Percentiles rank a stretch among this genome's conserved stretches.
Conservation (phyloP, 768 basidiomycete species). For the Psilocybe cubensis region DNA sequence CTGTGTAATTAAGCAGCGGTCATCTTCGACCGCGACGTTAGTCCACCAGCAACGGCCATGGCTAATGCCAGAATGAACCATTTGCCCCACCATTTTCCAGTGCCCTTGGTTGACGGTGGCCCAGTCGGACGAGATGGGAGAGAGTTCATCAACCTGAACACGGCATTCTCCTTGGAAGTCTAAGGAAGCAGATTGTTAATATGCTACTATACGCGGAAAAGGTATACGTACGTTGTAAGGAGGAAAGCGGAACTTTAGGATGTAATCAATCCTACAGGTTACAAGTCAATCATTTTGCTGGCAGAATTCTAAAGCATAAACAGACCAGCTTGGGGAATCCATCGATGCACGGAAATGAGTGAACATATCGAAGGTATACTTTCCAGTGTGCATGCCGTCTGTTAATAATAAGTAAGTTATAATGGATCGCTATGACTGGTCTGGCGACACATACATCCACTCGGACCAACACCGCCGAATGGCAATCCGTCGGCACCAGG, state of each 20-base stretch:
- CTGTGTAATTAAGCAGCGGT: not conserved
- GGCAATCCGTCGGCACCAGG: slow-evolving; percentile 63
- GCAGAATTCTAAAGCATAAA: not conserved
- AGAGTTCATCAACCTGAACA: slow-evolving; percentile 28
- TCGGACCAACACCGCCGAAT: slow-evolving; percentile 74
- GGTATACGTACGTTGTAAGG: slow-evolving; percentile 51
- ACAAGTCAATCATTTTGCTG: not conserved
- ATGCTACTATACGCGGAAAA: not conserved
- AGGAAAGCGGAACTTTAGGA: slow-evolving; percentile 60
- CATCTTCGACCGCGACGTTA: slow-evolving; percentile 43
- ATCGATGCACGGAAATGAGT: slow-evolving; percentile 70
- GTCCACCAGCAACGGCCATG: slow-evolving; percentile 43
- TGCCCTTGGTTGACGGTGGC: slow-evolving; percentile 32
- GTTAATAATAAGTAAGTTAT: not conserved
- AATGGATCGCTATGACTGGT: not conserved
- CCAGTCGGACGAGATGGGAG: slow-evolving; percentile 50
- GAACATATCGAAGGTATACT: slow-evolving; percentile 77
- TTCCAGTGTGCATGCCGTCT: slow-evolving; percentile 73
- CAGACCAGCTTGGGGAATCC: slow-evolving; percentile 63
- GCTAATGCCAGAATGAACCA: slow-evolving; percentile 54
- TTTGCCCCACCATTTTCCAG: slow-evolving; percentile 41
- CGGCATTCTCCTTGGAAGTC: slow-evolving; percentile 31
- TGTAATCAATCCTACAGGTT: slow-evolving; percentile 48
- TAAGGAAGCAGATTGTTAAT: slow-evolving; percentile 8
- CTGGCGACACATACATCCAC: slow-evolving; percentile 58